Conservation (phyloP, 1,284 basidiomycete genomes). For the Boletus semigastroideus region DNA sequence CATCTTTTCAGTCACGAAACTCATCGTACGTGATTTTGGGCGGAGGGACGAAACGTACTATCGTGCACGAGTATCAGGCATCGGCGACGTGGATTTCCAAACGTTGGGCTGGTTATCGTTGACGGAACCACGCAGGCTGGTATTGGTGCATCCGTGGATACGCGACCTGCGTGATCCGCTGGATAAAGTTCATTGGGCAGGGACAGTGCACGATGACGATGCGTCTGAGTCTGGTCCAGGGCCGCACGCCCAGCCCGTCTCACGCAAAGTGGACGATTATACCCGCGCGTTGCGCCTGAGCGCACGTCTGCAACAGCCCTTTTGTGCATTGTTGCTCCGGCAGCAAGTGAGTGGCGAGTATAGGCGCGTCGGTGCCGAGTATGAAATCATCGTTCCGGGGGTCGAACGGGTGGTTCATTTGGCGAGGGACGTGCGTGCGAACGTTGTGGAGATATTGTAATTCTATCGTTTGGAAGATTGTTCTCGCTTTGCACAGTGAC, state of each 20-base stretch:
- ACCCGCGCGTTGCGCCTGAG: not conserved
- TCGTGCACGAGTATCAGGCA: not conserved
- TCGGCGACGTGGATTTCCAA: not conserved
- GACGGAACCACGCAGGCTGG: not conserved
- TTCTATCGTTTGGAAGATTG: too few species aligned
- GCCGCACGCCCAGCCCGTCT: not conserved
- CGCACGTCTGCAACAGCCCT: slow-evolving; percentile 4
- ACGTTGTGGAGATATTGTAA: slow-evolving; percentile 1
- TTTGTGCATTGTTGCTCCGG: slow-evolving; percentile 1
- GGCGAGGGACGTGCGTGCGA: not conserved
- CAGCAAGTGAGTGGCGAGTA: not conserved
- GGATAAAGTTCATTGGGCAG: not conserved
- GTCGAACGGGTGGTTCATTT: not conserved
- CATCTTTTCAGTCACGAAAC: not conserved
- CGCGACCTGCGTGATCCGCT: not conserved
- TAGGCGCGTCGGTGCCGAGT: not conserved
- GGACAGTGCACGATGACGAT: not conserved
- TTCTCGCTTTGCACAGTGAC: too few species aligned
- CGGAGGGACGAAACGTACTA: not conserved
- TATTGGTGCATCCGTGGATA: slow-evolving; percentile 4
- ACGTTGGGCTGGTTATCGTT: not conserved
- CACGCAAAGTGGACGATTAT: not conserved
- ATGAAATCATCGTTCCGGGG: not conserved
- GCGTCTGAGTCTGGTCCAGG: not conserved
- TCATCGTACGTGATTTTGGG: not conserved